phyloP scores from a whole-genome alignment of 768 basidiomycete species.

The Podaxis rugospora region DNA sequence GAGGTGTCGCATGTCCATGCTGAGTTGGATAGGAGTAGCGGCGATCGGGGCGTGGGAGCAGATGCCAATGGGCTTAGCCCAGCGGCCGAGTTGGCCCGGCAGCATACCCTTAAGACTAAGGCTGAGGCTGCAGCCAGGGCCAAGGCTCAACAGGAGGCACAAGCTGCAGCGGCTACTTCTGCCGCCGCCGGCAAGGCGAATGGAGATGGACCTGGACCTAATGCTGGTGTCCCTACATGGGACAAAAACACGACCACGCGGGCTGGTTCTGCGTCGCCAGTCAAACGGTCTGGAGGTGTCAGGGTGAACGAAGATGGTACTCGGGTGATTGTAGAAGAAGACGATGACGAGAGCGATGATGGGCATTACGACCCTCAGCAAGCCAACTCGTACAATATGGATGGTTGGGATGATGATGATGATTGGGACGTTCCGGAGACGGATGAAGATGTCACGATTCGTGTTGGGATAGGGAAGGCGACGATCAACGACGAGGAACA shows the following conservation, averaged over 20 bases:
- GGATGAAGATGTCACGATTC: constrained; percentile 72
- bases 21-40: constrained; percentile 62
- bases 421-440: constrained; percentile 69
- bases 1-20: constrained; percentile 79
- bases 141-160: constrained; percentile 52
- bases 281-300: constrained; percentile 33
- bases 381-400: constrained; percentile 41
- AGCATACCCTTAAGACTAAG: constrained; percentile 88
- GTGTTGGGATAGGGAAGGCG: constrained; percentile 49
- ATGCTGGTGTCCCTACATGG: constrained; percentile 60
- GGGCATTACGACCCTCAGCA: constrained; percentile 41
- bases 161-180: constrained; percentile 33
- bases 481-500: constrained; percentile 43
- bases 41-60: constrained; percentile 56
- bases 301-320: constrained; percentile 64
- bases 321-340: constrained; percentile 63
- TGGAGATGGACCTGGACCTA: constrained; percentile 11
- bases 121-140: constrained; percentile 71
- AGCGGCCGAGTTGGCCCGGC: constrained; percentile 83
- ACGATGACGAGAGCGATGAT: constrained; percentile 58
- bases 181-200: constrained; percentile 23
- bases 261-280: constrained; percentile 42
- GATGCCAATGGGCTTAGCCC: constrained; percentile 79
- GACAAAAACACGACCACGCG: constrained; percentile 75
- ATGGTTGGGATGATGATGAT: constrained; percentile 78